These are phyloP conservation scores for Apiospora hydei DNA, from an alignment of 2,329 filamentous ascomycete species.

Conservation along the genomic window DNA sequence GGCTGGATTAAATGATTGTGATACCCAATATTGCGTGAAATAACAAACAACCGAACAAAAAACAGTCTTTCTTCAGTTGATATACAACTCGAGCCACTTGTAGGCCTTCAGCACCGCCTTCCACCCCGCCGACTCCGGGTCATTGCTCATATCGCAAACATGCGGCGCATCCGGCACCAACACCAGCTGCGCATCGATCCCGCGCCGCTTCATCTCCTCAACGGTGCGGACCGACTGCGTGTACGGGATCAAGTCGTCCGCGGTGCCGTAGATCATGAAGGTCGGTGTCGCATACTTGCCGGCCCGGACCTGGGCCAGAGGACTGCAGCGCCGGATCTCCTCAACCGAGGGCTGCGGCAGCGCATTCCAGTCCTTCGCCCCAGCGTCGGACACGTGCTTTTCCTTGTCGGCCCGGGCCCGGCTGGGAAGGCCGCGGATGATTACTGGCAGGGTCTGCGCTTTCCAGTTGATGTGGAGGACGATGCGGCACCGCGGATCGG, in stretches of 20 bases:
- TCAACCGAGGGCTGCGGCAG: conserved; percentile 30
- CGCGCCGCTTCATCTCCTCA: conserved; percentile 29
- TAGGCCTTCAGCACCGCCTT: conserved; percentile 28
- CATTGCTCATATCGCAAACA: conserved; percentile 29
- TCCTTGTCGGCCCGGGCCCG: conserved; percentile 23
- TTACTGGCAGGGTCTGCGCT: conserved; percentile 36
- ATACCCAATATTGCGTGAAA: too few relatives aligned
- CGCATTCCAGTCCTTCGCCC: conserved; percentile 28
- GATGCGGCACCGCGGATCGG: conserved; percentile 38
- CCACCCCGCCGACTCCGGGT: conserved; percentile 27
- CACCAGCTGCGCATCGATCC: conserved; percentile 29
- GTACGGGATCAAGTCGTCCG: conserved; percentile 41
- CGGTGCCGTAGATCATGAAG: conserved; percentile 39
- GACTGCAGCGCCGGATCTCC: conserved; percentile 33
- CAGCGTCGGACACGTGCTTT: background rate
- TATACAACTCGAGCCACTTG: conserved; percentile 23
- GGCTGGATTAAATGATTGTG: too few relatives aligned
- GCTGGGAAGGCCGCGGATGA: conserved; percentile 37
- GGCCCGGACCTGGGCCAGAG: conserved; percentile 34
- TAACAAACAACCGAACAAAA: background rate
- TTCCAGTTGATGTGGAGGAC: conserved; percentile 43
- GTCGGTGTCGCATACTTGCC: conserved; percentile 40
- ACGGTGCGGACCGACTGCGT: conserved; percentile 34
- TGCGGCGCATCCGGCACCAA: conserved; percentile 29
- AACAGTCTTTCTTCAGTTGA: background rate